Percentiles rank a stretch among this genome's conserved stretches.
Conservation (phyloP, 805 yeast species). For the Saccharomycopsis fibuligera region DNA sequence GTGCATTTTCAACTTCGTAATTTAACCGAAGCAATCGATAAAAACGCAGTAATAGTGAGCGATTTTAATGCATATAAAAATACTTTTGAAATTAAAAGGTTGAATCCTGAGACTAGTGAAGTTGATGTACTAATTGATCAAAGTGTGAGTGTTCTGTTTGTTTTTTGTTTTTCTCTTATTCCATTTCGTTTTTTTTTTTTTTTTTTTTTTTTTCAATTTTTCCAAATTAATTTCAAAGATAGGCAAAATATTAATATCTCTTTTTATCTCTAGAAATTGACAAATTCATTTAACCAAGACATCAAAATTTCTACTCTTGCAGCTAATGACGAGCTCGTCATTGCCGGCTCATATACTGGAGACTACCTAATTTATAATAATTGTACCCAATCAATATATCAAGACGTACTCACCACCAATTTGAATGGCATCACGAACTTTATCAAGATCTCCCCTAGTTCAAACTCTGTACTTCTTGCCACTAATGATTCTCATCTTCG, state of each 20-base stretch:
- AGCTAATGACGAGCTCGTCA: constrained; percentile 36
- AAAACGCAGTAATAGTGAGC: constrained; percentile 10
- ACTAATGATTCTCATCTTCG: constrained; percentile 45
- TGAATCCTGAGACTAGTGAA: constrained; percentile 27
- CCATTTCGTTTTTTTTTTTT: too few species aligned
- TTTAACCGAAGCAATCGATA: constrained; percentile 29
- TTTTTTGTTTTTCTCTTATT: constrained; percentile 21
- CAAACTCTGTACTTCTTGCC: constrained; percentile 34
- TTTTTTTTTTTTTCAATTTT: too few species aligned
- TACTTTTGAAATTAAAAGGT: constrained; percentile 23
- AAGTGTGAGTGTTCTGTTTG: constrained; percentile 22
- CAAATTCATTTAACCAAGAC: constrained; percentile 9
- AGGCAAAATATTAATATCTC: constrained; percentile 1
- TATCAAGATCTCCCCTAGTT: constrained; percentile 30
- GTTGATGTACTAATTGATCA: constrained; percentile 31
- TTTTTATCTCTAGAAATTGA: constrained; percentile 16
- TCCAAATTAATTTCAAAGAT: constrained; percentile 8
- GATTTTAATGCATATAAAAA: constrained; percentile 1
- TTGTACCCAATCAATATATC: constrained; percentile 27
- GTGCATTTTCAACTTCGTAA: constrained; percentile 55
- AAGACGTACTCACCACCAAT: constrained; percentile 35
- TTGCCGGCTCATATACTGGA: constrained; percentile 52
- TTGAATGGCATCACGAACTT: constrained; percentile 49
- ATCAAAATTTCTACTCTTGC: constrained; percentile 44
- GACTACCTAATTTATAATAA: constrained; percentile 37